phyloP scores from a whole-genome alignment of 805 yeast genomes.

The Pichia rugopelliculosa region DNA sequence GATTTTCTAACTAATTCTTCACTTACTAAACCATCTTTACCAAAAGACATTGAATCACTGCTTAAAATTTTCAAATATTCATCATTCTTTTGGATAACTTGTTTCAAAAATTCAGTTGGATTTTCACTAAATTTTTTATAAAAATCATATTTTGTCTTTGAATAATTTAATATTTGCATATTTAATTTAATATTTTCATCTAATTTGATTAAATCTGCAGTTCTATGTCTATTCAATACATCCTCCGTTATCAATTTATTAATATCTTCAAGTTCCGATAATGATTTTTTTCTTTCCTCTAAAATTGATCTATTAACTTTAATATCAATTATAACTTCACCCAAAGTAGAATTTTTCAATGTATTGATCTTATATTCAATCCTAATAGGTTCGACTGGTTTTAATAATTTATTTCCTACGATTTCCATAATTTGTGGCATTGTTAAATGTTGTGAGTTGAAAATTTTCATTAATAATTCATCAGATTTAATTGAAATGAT shows the following conservation, averaged over 20 bases:
- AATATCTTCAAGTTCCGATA: conserved; percentile 32
- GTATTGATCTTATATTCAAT: conserved; percentile 72
- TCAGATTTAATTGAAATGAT: conserved; percentile 33
- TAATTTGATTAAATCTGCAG: conserved; percentile 31
- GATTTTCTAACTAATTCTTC: conserved; percentile 86
- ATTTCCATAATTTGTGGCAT: conserved; percentile 68
- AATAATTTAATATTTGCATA: conserved; percentile 45
- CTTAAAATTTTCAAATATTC: conserved; percentile 79
- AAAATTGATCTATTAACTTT: conserved; percentile 39
- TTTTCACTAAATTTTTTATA: conserved; percentile 65
- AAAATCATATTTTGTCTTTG: conserved; percentile 66
- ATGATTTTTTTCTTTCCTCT: conserved; percentile 32
- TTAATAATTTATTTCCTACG: conserved; percentile 56
- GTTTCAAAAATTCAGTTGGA: conserved; percentile 67
- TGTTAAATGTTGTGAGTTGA: conserved; percentile 47
- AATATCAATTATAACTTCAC: conserved; percentile 74
- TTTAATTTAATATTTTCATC: conserved; percentile 37
- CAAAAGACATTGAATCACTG: conserved; percentile 50
- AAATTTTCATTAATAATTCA: conserved; percentile 37
- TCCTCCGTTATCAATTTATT: conserved; percentile 38
- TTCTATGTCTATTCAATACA: conserved; percentile 34
- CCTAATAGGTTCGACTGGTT: conserved; percentile 74
- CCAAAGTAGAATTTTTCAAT: conserved; percentile 68
- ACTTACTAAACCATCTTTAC: conserved; percentile 36
- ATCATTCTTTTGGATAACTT: conserved; percentile 73